These are phyloP conservation scores for Phallus indusiatus DNA, from an alignment of 768 basidiomycete genomes.

Conservation along the genomic window DNA sequence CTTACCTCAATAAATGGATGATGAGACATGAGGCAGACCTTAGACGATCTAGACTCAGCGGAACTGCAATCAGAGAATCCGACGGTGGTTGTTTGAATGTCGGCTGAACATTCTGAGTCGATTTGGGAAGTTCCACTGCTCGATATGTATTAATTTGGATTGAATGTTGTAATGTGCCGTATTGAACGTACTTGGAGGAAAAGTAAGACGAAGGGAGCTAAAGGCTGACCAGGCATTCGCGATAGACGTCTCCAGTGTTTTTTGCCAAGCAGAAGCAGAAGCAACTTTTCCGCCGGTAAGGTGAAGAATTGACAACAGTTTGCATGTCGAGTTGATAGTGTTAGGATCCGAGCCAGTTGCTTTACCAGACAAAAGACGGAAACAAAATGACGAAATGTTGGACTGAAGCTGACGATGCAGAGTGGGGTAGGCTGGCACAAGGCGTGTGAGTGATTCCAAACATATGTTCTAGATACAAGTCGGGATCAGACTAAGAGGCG, in stretches of 20 bases:
- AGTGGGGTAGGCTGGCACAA: constrained; percentile 60
- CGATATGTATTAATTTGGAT: neutral
- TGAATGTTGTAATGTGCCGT: neutral
- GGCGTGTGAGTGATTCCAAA: constrained; percentile 38
- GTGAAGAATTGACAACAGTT: constrained; percentile 55
- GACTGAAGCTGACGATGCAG: constrained; percentile 48
- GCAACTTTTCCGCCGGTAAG: constrained; percentile 74
- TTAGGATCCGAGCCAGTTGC: constrained; percentile 31
- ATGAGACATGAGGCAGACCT: constrained; percentile 44
- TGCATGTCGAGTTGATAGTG: constrained; percentile 36
- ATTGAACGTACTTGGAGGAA: constrained; percentile 35
- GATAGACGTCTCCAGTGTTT: constrained; percentile 61
- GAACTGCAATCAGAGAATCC: constrained; percentile 41
- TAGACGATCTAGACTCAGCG: constrained; percentile 54
- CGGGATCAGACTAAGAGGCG: neutral
- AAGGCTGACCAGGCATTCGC: constrained; percentile 59
- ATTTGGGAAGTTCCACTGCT: neutral
- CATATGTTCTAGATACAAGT: constrained; percentile 31
- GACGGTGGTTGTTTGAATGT: constrained; percentile 9
- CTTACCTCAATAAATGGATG: constrained; percentile 45
- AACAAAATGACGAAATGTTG: constrained; percentile 41
- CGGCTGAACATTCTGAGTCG: constrained; percentile 12
- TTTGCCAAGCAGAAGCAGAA: constrained; percentile 62
- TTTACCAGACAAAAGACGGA: constrained; percentile 49
- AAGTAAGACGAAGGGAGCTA: constrained; percentile 49